A percentile compares a stretch with the other conserved stretches of the same genome.
Conservation (phyloP, 2,329 filamentous ascomycete species). For the Xylaria sp. region DNA sequence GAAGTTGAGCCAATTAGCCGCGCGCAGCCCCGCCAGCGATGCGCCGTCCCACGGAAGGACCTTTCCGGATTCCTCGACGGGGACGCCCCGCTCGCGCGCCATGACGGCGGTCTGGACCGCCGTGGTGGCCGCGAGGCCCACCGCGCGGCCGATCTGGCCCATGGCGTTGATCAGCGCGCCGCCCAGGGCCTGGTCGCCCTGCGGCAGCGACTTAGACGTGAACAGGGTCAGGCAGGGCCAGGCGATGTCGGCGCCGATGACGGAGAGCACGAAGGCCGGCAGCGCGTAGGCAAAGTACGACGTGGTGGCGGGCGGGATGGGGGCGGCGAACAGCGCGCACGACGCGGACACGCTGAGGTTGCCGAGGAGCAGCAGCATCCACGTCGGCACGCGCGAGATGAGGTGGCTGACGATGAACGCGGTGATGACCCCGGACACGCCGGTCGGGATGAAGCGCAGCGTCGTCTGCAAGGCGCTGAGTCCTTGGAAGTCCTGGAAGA, state of each 20-base stretch:
- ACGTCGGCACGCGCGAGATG: conserved; percentile 60
- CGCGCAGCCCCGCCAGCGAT: conserved; percentile 52
- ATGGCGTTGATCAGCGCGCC: conserved; percentile 70
- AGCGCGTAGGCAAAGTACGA: conserved; percentile 71
- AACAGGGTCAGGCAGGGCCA: conserved; percentile 69
- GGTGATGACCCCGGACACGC: conserved; percentile 60
- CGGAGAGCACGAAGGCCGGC: conserved; percentile 66
- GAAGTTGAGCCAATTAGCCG: conserved; percentile 57
- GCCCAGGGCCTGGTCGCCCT: conserved; percentile 67
- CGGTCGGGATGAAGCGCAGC: conserved; percentile 68
- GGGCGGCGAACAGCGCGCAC: conserved; percentile 64
- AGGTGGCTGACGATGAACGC: conserved; percentile 58
- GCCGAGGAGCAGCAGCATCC: conserved; percentile 60
- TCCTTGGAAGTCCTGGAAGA: conserved; percentile 69
- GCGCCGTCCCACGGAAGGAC: conserved; percentile 48
- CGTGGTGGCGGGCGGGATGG: conserved; percentile 59
- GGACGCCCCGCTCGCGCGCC: conserved; percentile 48
- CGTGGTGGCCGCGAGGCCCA: conserved; percentile 67
- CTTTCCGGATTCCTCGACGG: conserved; percentile 47
- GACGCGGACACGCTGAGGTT: conserved; percentile 58
- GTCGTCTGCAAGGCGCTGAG: conserved; percentile 67
- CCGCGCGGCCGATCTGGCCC: conserved; percentile 65
- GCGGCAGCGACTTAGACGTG: conserved; percentile 63
- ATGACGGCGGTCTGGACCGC: conserved; percentile 66
- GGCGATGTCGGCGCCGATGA: conserved; percentile 67